Evolutionary conservation across 2,329 filamentous ascomycete genomes (phyloP).

Genomic region (Exophiala mesophila): DNA sequence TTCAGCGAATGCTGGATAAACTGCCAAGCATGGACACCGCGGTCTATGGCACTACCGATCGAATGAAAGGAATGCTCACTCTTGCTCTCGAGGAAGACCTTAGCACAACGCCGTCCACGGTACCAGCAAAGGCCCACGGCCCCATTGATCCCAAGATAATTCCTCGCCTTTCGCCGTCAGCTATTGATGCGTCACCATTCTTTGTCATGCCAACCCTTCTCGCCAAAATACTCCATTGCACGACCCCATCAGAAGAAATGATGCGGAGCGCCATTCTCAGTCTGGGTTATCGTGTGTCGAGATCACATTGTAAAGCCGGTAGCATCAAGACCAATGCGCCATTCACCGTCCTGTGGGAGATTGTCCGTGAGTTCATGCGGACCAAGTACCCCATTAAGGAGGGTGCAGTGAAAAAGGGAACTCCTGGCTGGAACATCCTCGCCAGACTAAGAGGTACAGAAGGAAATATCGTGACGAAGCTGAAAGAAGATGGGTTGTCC

Average conservation of each 20-base stretch:
- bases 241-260: constrained; percentile 71
- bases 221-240: constrained; percentile 70
- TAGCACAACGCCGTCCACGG: constrained; percentile 8
- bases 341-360: constrained; percentile 83
- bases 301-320: constrained; percentile 83
- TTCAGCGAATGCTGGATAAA: constrained; percentile 69
- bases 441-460: constrained; percentile 29
- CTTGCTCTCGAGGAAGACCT: constrained; percentile 75
- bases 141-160: constrained; percentile 31
- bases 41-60: constrained; percentile 71
- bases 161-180: constrained; percentile 54
- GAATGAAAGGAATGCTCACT: constrained; percentile 86
- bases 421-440: constrained; percentile 67
- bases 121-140: background rate
- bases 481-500: constrained; percentile 36
- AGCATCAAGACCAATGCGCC: constrained; percentile 92
- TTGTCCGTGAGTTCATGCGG: constrained; percentile 86
- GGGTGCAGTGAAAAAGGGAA: constrained; percentile 63
- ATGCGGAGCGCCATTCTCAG: constrained; percentile 75
- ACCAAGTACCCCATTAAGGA: constrained; percentile 75
- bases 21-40: constrained; percentile 62
- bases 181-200: constrained; percentile 72
- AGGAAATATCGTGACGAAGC: constrained; percentile 32
- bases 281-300: constrained; percentile 74
- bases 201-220: constrained; percentile 75